phyloP scores from a whole-genome alignment of 2,329 filamentous ascomycete genomes.

The Exophiala bonariae region DNA sequence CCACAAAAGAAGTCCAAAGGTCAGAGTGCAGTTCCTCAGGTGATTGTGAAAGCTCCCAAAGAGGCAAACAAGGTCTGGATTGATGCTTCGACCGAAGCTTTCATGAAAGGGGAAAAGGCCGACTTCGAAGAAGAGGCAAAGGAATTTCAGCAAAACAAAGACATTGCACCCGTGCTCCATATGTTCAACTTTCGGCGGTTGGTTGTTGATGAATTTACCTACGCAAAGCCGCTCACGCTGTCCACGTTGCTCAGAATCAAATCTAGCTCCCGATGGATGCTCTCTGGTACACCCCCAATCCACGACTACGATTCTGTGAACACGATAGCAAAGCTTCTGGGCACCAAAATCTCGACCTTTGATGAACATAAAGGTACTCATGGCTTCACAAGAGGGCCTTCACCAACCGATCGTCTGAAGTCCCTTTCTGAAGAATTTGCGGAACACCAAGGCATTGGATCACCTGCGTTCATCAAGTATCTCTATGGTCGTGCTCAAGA shows the following conservation, averaged over 20 bases:
- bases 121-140: slow-evolving; percentile 5
- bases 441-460: slow-evolving; percentile 50
- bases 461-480: slow-evolving; percentile 34
- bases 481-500: slow-evolving; percentile 18
- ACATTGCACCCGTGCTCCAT: slow-evolving; percentile 49
- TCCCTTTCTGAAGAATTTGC: slow-evolving; percentile 59
- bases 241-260: slow-evolving; percentile 47
- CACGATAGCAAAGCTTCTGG: slow-evolving; percentile 57
- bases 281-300: slow-evolving; percentile 64
- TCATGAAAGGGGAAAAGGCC: background rate
- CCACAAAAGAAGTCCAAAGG: no score
- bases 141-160: slow-evolving; percentile 30
- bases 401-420: slow-evolving; percentile 41
- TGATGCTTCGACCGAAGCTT: background rate
- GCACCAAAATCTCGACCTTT: slow-evolving; percentile 48
- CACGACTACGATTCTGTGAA: slow-evolving; percentile 61
- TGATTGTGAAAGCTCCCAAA: no score
- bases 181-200: slow-evolving; percentile 62
- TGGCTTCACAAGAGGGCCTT: slow-evolving; percentile 46
- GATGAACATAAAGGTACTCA: slow-evolving; percentile 48
- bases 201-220: slow-evolving; percentile 66
- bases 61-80: no score
- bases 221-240: slow-evolving; percentile 47
- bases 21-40: no score
- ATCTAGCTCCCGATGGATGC: slow-evolving; percentile 58